Conservation (phyloP, 2,329 filamentous ascomycete genomes). For the Tolypocladium album region DNA sequence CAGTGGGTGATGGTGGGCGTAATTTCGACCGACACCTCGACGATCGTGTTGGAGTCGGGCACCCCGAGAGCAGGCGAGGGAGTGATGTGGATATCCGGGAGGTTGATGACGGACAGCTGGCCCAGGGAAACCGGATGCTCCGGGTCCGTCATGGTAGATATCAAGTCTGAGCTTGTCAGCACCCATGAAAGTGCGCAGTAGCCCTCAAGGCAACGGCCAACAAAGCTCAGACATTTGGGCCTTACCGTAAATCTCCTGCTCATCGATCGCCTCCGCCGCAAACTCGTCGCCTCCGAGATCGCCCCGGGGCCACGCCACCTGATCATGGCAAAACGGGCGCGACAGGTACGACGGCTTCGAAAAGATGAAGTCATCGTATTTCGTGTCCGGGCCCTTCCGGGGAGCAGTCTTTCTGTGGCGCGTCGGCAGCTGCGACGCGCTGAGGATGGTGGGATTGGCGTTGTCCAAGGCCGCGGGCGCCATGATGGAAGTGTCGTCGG, state of each 20-base stretch:
- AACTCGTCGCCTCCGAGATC: conserved; percentile 44
- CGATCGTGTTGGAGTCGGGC: conserved; percentile 45
- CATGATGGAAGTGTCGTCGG: conserved; percentile 6
- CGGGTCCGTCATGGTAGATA: conserved; percentile 89
- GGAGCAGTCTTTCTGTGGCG: conserved; percentile 43
- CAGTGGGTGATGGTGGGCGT: conserved; percentile 97
- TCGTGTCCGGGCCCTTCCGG: conserved; percentile 34
- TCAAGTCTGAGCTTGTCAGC: conserved; percentile 54
- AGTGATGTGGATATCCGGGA: conserved; percentile 80
- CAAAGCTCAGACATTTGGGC: background rate
- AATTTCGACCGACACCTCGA: conserved; percentile 72
- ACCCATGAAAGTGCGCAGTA: background rate
- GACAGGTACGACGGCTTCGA: conserved; percentile 33
- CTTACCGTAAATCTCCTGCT: conserved; percentile 91
- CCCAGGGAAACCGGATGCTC: conserved; percentile 93
- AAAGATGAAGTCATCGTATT: conserved; percentile 35
- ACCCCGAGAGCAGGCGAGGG: conserved; percentile 24
- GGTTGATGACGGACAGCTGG: conserved; percentile 86
- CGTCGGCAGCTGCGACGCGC: conserved; percentile 77
- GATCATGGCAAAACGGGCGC: conserved; percentile 25
- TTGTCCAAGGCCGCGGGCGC: conserved; percentile 44
- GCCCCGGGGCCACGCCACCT: conserved; percentile 21
- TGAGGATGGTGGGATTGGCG: conserved; percentile 89
- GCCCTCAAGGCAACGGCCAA: background rate
- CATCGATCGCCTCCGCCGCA: conserved; percentile 75